Evolutionary conservation across 495 filamentous ascomycete species (phyloP).

Genomic region (Aspergillus bridgeri): DNA sequence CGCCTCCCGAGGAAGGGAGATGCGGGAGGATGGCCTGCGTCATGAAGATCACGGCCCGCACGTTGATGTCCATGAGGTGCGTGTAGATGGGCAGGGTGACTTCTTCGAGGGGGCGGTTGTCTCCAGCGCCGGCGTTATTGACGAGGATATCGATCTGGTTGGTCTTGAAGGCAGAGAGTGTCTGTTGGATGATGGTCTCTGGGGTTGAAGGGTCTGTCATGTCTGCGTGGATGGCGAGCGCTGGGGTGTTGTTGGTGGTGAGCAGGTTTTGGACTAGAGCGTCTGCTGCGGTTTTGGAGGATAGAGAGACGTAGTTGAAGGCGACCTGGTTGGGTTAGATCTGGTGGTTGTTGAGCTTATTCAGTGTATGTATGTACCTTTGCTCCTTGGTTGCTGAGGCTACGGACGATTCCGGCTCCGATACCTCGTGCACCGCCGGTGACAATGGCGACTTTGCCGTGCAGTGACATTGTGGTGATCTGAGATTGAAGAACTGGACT

Average conservation of each 20-base stretch:
- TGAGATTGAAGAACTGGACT: background rate
- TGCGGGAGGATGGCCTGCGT: conserved; percentile 40
- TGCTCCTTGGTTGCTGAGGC: conserved; percentile 38
- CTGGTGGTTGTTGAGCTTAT: background rate
- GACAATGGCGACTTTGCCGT: conserved; percentile 49
- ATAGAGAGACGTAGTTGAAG: conserved; percentile 20
- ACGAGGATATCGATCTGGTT: conserved; percentile 25
- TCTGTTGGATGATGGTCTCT: conserved; percentile 11
- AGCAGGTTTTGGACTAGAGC: conserved; percentile 12
- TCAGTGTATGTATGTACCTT: conserved; percentile 26
- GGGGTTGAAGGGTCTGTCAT: conserved; percentile 10
- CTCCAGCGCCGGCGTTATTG: conserved; percentile 20
- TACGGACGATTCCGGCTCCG: conserved; percentile 40
- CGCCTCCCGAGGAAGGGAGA: conserved; percentile 27
- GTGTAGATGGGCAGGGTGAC: conserved; percentile 17
- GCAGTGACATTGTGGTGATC: conserved; percentile 29
- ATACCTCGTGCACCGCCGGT: conserved; percentile 48
- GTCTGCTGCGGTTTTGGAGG: conserved; percentile 12
- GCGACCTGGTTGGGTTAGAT: conserved; percentile 10
- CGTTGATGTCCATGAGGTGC: conserved; percentile 26
- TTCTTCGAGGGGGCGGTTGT: conserved; percentile 17
- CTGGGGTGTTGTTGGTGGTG: conserved; percentile 3
- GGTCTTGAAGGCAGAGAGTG: conserved; percentile 16
- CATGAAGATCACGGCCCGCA: conserved; percentile 35
- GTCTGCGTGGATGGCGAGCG: conserved; percentile 18